Evolutionary conservation across 1,139 yeast genomes (phyloP).

Genomic region (Candida pseudoviswanathii): DNA sequence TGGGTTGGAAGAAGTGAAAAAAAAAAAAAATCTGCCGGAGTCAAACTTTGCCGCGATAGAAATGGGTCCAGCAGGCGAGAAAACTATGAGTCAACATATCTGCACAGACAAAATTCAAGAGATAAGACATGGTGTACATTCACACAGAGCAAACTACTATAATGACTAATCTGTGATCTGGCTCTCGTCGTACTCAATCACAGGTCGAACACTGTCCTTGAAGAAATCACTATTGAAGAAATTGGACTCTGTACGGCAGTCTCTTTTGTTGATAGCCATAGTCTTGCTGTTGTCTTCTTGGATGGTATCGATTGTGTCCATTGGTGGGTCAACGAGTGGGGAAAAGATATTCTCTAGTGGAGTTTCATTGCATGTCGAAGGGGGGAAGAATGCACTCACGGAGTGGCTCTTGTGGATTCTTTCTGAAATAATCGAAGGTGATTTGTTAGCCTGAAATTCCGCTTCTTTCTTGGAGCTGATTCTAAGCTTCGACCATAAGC

Average conservation of each 20-base stretch:
- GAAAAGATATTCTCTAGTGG: conserved; percentile 9
- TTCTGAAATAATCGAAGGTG: conserved; percentile 3
- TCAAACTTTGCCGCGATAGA: no score
- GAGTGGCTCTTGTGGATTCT: conserved; percentile 8
- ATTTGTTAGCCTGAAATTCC: neutral
- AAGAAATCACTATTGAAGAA: conserved; percentile 15
- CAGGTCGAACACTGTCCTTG: conserved; percentile 12
- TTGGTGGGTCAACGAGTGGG: conserved; percentile 10
- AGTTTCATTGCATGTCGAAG: neutral
- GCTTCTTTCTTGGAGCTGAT: neutral
- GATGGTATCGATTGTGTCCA: conserved; percentile 12
- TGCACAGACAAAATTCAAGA: neutral
- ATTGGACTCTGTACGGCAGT: conserved; percentile 5
- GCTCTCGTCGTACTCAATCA: conserved; percentile 14
- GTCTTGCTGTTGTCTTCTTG: conserved; percentile 1
- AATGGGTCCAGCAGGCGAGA: neutral
- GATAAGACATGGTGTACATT: neutral
- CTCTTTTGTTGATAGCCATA: conserved; percentile 2
- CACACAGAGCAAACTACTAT: neutral
- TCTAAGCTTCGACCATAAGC: conserved; percentile 4
- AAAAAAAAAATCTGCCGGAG: neutral
- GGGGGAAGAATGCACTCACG: conserved; percentile 10
- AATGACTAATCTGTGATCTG: conserved; percentile 13
- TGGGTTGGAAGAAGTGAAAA: neutral
- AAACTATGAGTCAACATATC: conserved; percentile 3